Conservation (phyloP, 371 early-diverging fungal species). For the Mucor sp. region DNA sequence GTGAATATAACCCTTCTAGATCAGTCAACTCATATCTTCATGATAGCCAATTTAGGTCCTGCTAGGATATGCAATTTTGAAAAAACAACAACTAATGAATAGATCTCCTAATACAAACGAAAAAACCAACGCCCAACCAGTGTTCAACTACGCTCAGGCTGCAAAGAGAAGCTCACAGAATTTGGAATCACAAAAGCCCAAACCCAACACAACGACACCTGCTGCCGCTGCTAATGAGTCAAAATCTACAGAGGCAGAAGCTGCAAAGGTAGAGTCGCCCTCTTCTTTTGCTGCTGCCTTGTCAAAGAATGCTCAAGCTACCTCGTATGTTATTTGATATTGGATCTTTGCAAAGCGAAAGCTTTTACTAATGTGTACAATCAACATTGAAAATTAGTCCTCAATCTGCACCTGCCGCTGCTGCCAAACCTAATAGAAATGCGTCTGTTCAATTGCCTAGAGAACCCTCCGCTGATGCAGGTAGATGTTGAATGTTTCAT, state of each 20-base stretch:
- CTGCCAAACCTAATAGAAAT: conserved; percentile 18
- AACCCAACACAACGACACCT: conserved; percentile 6
- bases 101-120: conserved; percentile 40
- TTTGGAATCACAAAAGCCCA: conserved; percentile 24
- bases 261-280: conserved; percentile 28
- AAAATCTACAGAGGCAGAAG: conserved; percentile 15
- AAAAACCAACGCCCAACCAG: conserved; percentile 38
- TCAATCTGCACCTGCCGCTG: not conserved
- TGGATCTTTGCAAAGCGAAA: not conserved
- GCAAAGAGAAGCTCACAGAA: conserved; percentile 41
- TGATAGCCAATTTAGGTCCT: conserved; percentile 19
- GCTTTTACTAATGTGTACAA: not conserved
- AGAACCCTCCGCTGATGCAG: conserved; percentile 36
- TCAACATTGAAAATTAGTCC: not conserved
- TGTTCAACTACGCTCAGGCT: conserved; percentile 52
- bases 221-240: conserved; percentile 15
- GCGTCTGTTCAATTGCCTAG: conserved; percentile 32
- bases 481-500: conserved; percentile 8
- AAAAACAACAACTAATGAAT: conserved; percentile 46
- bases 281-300: conserved; percentile 36
- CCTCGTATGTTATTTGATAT: conserved; percentile 9
- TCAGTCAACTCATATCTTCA: not conserved
- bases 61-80: conserved; percentile 47
- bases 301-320: conserved; percentile 30
- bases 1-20: too few relatives aligned